A percentile compares a stretch with the other conserved stretches of the same genome.
These are phyloP conservation scores for Plasmodium gaboni DNA, from an alignment of 169 alveolate genomes.

Conservation along the genomic window DNA sequence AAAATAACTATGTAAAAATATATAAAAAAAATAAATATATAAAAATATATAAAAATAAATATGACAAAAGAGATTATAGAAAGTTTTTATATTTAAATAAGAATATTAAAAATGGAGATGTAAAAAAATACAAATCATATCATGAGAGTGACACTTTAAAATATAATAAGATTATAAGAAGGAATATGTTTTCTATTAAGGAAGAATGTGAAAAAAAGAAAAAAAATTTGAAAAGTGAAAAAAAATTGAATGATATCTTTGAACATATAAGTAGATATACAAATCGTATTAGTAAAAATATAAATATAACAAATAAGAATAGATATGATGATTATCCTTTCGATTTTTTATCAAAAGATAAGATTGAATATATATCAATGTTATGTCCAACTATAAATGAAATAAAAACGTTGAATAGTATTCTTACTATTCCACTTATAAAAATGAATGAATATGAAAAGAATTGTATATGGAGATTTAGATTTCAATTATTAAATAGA, in stretches of 20 bases:
- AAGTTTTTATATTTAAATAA: no score
- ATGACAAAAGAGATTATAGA: no score
- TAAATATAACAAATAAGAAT: conserved; percentile 22
- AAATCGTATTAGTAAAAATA: conserved; percentile 44
- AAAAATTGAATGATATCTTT: conserved; percentile 47
- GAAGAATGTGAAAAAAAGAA: no score
- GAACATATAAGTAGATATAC: conserved; percentile 47
- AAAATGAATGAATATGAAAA: conserved; percentile 76
- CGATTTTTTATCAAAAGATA: conserved; percentile 26
- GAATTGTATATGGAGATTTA: conserved; percentile 76
- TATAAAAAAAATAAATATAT: no score
- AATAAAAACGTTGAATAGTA: conserved; percentile 43
- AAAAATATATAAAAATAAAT: no score
- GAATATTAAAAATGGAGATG: no score
- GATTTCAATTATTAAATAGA: conserved; percentile 60
- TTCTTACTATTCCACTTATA: conserved; percentile 22
- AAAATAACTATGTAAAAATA: no score
- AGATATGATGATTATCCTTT: conserved; percentile 74
- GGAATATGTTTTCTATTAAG: no score
- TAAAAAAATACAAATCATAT: no score
- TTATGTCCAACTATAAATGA: conserved; percentile 47
- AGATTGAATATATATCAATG: conserved; percentile 1
- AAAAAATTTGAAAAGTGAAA: not conserved
- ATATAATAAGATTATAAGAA: no score
- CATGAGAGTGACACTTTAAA: no score